phyloP scores from a whole-genome alignment of 2,329 filamentous ascomycete species.

The Emericellopsis cladophorae region DNA sequence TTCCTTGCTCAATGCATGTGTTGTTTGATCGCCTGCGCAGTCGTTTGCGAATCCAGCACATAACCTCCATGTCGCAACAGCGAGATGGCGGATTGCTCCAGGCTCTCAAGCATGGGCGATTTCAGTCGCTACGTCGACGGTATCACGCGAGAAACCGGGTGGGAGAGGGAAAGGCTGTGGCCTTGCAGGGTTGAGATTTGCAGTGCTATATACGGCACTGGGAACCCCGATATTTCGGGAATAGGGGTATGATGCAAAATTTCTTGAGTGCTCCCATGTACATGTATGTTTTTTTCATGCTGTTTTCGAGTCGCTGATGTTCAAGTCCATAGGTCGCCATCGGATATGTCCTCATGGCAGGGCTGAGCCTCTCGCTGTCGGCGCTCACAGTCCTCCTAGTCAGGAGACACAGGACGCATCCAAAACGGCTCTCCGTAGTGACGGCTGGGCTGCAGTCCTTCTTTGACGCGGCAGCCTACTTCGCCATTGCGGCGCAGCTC shows the following conservation, averaged over 20 bases:
- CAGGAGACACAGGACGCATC: background rate
- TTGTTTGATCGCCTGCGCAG: background rate
- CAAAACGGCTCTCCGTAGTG: background rate
- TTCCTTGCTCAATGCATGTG: background rate
- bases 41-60: background rate
- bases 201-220: constrained; percentile 7
- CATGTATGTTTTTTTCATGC: background rate
- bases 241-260: constrained; percentile 9
- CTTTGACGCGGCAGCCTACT: constrained; percentile 9
- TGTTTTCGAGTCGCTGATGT: background rate
- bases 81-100: background rate
- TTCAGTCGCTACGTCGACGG: background rate
- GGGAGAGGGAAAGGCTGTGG: background rate
- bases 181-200: constrained; percentile 6
- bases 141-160: background rate
- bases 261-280: too few species aligned
- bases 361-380: background rate
- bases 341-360: too few species aligned
- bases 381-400: background rate
- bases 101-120: background rate
- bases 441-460: constrained; percentile 2
- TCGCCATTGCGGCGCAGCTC: constrained; percentile 9
- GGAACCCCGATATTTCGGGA: constrained; percentile 10
- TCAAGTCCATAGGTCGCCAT: background rate
- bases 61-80: background rate